Evolutionary conservation across 495 filamentous ascomycete species (phyloP).

Genomic region (Penicillium subrubescens): DNA sequence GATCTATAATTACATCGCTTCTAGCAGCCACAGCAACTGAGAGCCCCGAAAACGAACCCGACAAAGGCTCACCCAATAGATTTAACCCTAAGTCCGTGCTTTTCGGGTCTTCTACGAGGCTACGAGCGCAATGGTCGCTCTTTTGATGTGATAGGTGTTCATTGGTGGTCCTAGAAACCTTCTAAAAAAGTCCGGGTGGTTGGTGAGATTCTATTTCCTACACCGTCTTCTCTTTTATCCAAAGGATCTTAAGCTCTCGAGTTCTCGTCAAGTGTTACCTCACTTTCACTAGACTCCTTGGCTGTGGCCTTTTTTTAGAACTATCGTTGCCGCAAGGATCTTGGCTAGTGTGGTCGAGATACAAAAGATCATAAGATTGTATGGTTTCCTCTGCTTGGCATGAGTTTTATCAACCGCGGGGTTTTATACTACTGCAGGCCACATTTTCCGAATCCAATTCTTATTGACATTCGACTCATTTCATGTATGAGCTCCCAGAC

Average conservation of each 20-base stretch:
- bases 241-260: neutral
- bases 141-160: conserved; percentile 14
- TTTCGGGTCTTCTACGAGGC: neutral
- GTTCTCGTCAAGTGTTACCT: conserved; percentile 3
- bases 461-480: neutral
- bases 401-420: neutral
- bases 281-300: neutral
- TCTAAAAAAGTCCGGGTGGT: neutral
- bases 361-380: neutral
- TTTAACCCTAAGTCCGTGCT: conserved; percentile 26
- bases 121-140: conserved; percentile 1
- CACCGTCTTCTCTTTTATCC: conserved; percentile 5
- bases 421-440: neutral
- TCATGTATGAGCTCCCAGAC: neutral
- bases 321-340: conserved; percentile 1
- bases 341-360: neutral
- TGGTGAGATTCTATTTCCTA: neutral
- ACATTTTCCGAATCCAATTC: neutral
- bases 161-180: neutral
- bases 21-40: conserved; percentile 14
- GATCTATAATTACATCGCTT: conserved; percentile 39
- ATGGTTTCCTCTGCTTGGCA: neutral
- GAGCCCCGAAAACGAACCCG: conserved; percentile 11
- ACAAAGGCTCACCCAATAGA: conserved; percentile 9
- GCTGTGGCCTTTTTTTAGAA: neutral